Conservation (phyloP, 2,329 filamentous ascomycete species). For the Alternaria ventricosa region DNA sequence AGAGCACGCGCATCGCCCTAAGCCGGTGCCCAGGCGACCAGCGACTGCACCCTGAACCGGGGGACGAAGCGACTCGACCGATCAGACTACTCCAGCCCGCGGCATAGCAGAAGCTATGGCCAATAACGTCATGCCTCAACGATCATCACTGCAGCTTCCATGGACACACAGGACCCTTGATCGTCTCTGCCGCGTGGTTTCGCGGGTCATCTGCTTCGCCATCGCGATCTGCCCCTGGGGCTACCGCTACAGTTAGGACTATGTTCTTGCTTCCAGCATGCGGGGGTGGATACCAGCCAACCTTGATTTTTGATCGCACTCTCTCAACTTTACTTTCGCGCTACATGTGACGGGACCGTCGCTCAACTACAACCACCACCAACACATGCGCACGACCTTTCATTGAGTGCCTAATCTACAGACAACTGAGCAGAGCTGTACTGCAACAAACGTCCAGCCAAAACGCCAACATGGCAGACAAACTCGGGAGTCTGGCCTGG, state of each 20-base stretch:
- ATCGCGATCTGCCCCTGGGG: conserved; percentile 2
- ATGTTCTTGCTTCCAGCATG: neutral
- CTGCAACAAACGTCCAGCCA: neutral
- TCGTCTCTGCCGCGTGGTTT: conserved; percentile 10
- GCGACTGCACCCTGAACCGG: neutral
- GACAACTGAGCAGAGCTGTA: neutral
- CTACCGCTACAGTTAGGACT: neutral
- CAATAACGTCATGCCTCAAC: conserved; percentile 9
- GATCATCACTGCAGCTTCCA: conserved; percentile 1
- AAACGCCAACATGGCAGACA: conserved; percentile 3
- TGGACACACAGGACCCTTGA: conserved; percentile 2
- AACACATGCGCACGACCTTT: neutral
- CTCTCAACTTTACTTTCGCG: neutral
- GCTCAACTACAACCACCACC: neutral
- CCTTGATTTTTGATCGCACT: neutral
- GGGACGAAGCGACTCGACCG: neutral
- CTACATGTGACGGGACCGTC: neutral
- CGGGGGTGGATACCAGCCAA: conserved; percentile 8
- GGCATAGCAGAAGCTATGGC: conserved; percentile 9
- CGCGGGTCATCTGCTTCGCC: neutral
- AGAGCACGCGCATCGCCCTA: neutral
- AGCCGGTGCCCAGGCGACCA: neutral
- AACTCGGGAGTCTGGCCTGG: conserved; percentile 31
- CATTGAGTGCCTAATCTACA: neutral
- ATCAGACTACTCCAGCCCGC: neutral